These are phyloP conservation scores for Mycena venus DNA, from an alignment of 768 basidiomycete species.

Conservation along the genomic window DNA sequence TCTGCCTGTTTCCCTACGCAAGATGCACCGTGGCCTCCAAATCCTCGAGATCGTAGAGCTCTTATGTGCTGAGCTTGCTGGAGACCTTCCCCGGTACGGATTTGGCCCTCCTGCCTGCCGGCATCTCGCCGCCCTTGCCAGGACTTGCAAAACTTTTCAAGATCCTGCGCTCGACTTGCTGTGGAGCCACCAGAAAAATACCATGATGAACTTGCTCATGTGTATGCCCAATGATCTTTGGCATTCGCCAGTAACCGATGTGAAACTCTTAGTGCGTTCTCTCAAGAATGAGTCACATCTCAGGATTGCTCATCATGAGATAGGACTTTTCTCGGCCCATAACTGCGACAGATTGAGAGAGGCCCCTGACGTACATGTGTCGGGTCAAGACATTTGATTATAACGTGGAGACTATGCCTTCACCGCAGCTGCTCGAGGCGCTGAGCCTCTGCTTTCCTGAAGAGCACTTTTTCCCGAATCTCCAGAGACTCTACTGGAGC, in stretches of 20 bases:
- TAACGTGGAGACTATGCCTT: conserved; percentile 6
- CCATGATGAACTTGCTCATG: conserved; percentile 15
- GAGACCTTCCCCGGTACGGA: conserved; percentile 6
- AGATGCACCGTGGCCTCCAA: conserved; percentile 12
- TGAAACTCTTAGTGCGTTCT: conserved; percentile 6
- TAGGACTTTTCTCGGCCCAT: conserved; percentile 2
- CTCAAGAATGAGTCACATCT: conserved; percentile 3
- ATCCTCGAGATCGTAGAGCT: conserved; percentile 11
- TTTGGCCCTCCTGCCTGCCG: background rate
- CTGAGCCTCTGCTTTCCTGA: conserved; percentile 5
- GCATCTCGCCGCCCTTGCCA: conserved; percentile 4
- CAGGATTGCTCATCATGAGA: conserved; percentile 8
- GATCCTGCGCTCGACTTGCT: conserved; percentile 13
- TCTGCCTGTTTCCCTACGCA: conserved; percentile 2
- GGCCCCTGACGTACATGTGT: conserved; percentile 4
- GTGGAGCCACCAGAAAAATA: conserved; percentile 13
- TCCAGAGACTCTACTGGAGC: conserved; percentile 8
- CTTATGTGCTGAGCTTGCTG: conserved; percentile 1
- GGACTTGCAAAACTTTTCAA: conserved; percentile 17
- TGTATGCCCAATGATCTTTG: conserved; percentile 11
- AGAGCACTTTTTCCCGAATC: conserved; percentile 10
- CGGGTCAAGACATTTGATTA: background rate
- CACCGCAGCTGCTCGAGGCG: conserved; percentile 3
- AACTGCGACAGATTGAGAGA: conserved; percentile 8
- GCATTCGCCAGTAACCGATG: conserved; percentile 4